These are phyloP conservation scores for Nitzschia putrida DNA, from an alignment of 108 stramenopile genomes.

Conservation along the genomic window DNA sequence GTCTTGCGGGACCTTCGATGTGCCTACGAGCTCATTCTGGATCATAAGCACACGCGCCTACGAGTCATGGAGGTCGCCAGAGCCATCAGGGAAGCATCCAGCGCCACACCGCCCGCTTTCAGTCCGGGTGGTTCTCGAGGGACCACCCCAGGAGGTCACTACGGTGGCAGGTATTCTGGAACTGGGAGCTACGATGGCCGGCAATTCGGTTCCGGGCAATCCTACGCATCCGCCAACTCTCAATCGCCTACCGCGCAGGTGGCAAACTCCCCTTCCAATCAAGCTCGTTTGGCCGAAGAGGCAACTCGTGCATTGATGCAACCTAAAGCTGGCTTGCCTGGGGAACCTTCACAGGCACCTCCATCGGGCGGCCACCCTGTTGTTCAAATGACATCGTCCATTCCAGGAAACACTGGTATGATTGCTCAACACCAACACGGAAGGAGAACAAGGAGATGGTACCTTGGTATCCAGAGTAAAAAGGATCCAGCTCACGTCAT, in stretches of 20 bases:
- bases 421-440: slow-evolving; percentile 91
- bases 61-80: slow-evolving; percentile 93
- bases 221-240: slow-evolving; percentile 36
- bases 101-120: slow-evolving; percentile 89
- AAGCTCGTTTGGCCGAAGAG: slow-evolving; percentile 77
- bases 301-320: slow-evolving; percentile 80
- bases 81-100: slow-evolving; percentile 89
- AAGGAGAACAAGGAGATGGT: slow-evolving; percentile 92
- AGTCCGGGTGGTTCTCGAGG: slow-evolving; percentile 85
- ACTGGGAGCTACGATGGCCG: slow-evolving; percentile 52
- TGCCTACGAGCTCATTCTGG: slow-evolving; percentile 96
- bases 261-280: slow-evolving; percentile 38
- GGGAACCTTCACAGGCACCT: slow-evolving; percentile 46
- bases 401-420: slow-evolving; percentile 91
- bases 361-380: slow-evolving; percentile 59
- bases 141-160: slow-evolving; percentile 77
- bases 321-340: slow-evolving; percentile 43
- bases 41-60: slow-evolving; percentile 93
- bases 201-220: slow-evolving; percentile 34
- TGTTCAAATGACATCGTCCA: slow-evolving; percentile 87
- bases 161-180: slow-evolving; percentile 39
- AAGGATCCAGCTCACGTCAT: slow-evolving; percentile 99
- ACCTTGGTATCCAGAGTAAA: slow-evolving; percentile 98
- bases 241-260: slow-evolving; percentile 47
- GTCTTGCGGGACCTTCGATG: slow-evolving; percentile 87